Conservation (phyloP, 495 filamentous ascomycete species). For the Lepidopterella palustris region DNA sequence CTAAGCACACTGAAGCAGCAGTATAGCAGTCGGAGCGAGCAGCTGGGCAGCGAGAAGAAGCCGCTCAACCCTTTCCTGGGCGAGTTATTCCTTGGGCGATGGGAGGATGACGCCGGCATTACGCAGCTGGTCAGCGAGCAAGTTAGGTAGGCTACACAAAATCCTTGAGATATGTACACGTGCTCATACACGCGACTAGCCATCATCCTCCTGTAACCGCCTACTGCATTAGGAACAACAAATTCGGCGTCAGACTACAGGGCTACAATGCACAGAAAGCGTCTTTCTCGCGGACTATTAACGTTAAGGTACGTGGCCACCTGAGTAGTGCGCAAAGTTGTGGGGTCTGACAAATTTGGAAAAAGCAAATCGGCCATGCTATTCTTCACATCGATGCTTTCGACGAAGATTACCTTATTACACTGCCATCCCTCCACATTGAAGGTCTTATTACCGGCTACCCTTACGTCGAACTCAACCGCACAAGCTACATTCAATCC, state of each 20-base stretch:
- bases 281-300: slow-evolving; percentile 84
- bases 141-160: slow-evolving; percentile 53
- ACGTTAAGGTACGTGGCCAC: slow-evolving; percentile 53
- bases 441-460: slow-evolving; percentile 88
- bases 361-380: slow-evolving; percentile 83
- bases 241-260: slow-evolving; percentile 77
- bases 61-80: slow-evolving; percentile 71
- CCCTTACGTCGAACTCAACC: slow-evolving; percentile 86
- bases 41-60: slow-evolving; percentile 81
- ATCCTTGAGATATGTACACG: neutral
- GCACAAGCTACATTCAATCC: slow-evolving; percentile 71
- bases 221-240: slow-evolving; percentile 80
- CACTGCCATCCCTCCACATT: slow-evolving; percentile 85
- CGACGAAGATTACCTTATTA: slow-evolving; percentile 80
- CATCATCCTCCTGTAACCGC: slow-evolving; percentile 98
- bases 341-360: neutral
- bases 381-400: slow-evolving; percentile 65
- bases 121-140: slow-evolving; percentile 63
- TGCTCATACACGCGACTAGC: slow-evolving; percentile 40
- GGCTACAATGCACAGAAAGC: slow-evolving; percentile 99
- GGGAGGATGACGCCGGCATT: slow-evolving; percentile 69
- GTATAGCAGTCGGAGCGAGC: slow-evolving; percentile 85
- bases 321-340: neutral
- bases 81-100: slow-evolving; percentile 84
- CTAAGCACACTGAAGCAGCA: slow-evolving; percentile 91